Evolutionary conservation across 371 early-diverging fungal genomes (phyloP).

Genomic region (Mucor saturninus): DNA sequence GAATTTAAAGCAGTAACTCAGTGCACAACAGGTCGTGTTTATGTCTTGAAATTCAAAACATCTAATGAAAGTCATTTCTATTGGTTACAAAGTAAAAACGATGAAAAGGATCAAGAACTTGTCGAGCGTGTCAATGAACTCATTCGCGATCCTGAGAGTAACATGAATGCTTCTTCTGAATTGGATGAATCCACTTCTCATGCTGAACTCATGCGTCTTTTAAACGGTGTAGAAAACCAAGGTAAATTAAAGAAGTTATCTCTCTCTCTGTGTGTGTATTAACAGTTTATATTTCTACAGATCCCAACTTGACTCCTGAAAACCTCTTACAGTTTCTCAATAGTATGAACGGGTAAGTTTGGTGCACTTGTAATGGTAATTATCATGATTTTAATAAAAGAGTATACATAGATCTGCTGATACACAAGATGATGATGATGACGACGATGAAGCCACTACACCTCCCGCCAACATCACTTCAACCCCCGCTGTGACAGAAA

Average conservation of each 20-base stretch:
- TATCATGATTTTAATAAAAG: neutral
- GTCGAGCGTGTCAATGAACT: constrained; percentile 59
- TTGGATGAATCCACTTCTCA: constrained; percentile 26
- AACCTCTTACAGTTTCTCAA: constrained; percentile 54
- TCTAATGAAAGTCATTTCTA: constrained; percentile 76
- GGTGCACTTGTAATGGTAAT: neutral
- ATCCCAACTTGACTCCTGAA: constrained; percentile 47
- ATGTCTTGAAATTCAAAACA: constrained; percentile 73
- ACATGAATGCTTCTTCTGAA: constrained; percentile 13
- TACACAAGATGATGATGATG: constrained; percentile 20
- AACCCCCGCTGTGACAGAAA: neutral
- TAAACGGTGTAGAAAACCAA: constrained; percentile 26
- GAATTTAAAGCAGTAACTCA: constrained; percentile 65
- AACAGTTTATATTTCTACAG: constrained; percentile 8
- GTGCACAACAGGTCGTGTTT: constrained; percentile 77
- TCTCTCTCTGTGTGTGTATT: too few species aligned
- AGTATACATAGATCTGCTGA: constrained; percentile 5
- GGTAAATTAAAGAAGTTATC: constrained; percentile 6
- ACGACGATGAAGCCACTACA: constrained; percentile 5
- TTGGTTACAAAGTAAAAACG: constrained; percentile 79
- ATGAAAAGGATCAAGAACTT: constrained; percentile 60
- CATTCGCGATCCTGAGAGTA: constrained; percentile 54
- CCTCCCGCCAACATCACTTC: neutral
- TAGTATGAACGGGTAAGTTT: constrained; percentile 42
- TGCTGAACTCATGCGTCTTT: constrained; percentile 34